Base-by-base conservation (phyloP, 2,329 filamentous ascomycete species). In the Colletotrichum truncatum region DNA sequence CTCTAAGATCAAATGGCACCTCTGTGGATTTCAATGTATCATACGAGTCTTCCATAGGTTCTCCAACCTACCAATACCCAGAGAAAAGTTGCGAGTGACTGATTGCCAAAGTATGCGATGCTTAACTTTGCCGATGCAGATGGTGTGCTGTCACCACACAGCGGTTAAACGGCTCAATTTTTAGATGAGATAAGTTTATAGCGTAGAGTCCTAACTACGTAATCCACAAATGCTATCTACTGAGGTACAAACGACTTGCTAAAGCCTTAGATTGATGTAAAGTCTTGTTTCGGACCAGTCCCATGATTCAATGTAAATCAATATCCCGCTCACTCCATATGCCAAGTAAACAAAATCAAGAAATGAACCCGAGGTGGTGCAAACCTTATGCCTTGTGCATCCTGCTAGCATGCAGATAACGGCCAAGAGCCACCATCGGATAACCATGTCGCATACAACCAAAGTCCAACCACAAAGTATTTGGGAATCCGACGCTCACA, bases 391-490 rank as follows among this genome's bases (percentile, higher is more conserved):
- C 16, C 11, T 14, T 6, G 12, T 26, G 11, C 23, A 32, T 14
- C 25, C 52, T 59, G 18, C 56, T 51, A 11, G 56, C 56, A 11
- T 59, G 56, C 26, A 59, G 36, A 18, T 60, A 60, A 6, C 57
- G 48, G 8, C 57, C 57, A 2, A 60, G 10, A n/a, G 57, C 57
- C 8, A 53, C 28, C 57, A 60, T 60, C 4, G 57, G 57, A 16
- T 53, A 60, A 12, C 46, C 57, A 36, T 60, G 57, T 10, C n/a
- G 25, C 38, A 53, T 60, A 2, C 57, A 53, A 1, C 46, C 48
- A 7, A 53, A 60, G 21, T 60, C 57, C 46, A 60, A 36, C 57
- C 57, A 60, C 2, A 53, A n/a, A 5, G 48, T 60, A 18, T 60
- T 60, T 0, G 57, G 46, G 3, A 60, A 60, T 3, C 46, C 57